Base-by-base conservation (phyloP, 164 flowering plant genomes). In the Chimonanthus salicifolius region DNA sequence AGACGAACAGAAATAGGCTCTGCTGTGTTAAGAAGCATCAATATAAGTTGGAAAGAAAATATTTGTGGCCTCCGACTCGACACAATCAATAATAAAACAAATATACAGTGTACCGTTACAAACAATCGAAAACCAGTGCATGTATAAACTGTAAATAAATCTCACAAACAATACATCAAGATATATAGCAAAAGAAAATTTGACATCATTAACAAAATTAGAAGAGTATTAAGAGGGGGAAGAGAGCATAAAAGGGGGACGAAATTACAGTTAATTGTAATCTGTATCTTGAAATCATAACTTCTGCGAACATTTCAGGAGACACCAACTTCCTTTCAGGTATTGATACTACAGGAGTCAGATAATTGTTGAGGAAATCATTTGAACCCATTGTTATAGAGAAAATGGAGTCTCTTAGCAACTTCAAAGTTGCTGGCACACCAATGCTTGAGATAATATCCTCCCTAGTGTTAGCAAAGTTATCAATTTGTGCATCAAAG, bases 361-460 rank as follows among this genome's bases (percentile, higher is more conserved):
- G 79, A 76, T 87, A 88, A 75, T 89, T 91, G 74, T 92, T 88
- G 78, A 92, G 79, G 83, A 89, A 88, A 74, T 91, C 96, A 75
- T 92, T 92, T 5, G 98, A 86, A 43, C 94, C 98, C 4, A 89
- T 85, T 48, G 88, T 80, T 4, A 89, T 76, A 0, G 92, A 82
- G 80, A 87, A 91, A 11, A 92, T 65, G 44, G 93, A 76, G 4
- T 46, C 79, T 10, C 66, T 58, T 0, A 91, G 43, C 47, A 88
- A 76, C 43, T 82, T 47, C 60, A 21, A 47, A 11, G 98, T 83
- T 60, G 78, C 90, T 2, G 72, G 15, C 7, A 9, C 78, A 44
- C 94, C 92, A 16, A 85, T 79, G 58, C 68, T 80, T 7, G 82
- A 71, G 71, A 87, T 83, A 21, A 90, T 85, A n/a, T 86, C 84